Evolutionary conservation across 1,139 yeast genomes (phyloP), one percentile per base, ranked within the genome.

Genomic region (Kodamaea alishanica): DNA sequence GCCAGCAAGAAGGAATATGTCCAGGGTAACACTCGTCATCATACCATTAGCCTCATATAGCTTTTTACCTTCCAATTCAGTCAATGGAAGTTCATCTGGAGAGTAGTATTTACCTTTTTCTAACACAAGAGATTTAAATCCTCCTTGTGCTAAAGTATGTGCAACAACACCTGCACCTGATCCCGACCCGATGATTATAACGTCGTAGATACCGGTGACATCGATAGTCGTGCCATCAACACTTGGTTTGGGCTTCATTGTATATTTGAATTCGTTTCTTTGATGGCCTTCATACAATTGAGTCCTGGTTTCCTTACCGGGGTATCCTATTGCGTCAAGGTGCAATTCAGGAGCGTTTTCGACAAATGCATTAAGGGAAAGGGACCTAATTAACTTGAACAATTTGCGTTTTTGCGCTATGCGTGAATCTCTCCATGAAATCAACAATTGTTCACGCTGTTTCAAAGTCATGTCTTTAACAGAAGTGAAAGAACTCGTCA

Each of bases 121-220:
- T 11, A 78, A 51, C 2, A 79, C 74, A 35, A 79, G 60, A 26
- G 73, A 70, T 28, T 58, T 63, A 48, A 54, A 60, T 7, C 82
- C 82, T 28, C 63, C 66, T 8, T 63, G 55, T 3, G 75, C 60
- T 38, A 78, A 64, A 2, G 77, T 65, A 35, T 73, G 71, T 2
- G 81, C 82, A 0, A 67, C 75, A 0, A 77, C 83, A 5, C 82
- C 82, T 1, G 80, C 77, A 4, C 81, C 80, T 11, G 76, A 60
- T 2, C 84, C 84, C 5, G 80, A 73, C 3, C 84, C 84, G 33
- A 78, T 63, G 33, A 78, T 66, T 20, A 75, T 59, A 5, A 63
- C 81, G 46, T 77, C 74, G 23, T 31, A 31, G 30, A 65, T 52
- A 15, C 67, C 60, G 4, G 73, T 71, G 33, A 70, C 44, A 37